phyloP scores from a whole-genome alignment of 2,329 filamentous ascomycete genomes.

The Cytospora schulzeri region DNA sequence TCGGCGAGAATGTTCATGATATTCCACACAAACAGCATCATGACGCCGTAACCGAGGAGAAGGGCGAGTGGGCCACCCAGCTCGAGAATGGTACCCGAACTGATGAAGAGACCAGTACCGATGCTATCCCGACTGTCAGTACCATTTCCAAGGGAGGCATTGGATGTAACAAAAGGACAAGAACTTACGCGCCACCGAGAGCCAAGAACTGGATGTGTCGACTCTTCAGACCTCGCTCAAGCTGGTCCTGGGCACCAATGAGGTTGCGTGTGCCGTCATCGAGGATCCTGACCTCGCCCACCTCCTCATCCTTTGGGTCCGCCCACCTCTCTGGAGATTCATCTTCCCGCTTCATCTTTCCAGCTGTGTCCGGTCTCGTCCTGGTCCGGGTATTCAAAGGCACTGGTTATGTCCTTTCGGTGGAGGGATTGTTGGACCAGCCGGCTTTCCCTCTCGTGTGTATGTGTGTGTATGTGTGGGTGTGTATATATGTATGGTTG shows the following conservation, averaged over 20 bases:
- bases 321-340: constrained; percentile 7
- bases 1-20: constrained; percentile 73
- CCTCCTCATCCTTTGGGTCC: constrained; percentile 22
- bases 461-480: background rate
- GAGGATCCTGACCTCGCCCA: constrained; percentile 19
- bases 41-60: constrained; percentile 65
- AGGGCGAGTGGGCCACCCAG: constrained; percentile 66
- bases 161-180: background rate
- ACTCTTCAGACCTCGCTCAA: constrained; percentile 28
- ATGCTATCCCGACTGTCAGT: constrained; percentile 55
- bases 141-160: background rate
- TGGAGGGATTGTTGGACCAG: background rate
- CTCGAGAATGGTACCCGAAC: constrained; percentile 63
- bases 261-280: constrained; percentile 22
- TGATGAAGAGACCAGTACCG: constrained; percentile 73
- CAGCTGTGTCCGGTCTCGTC: background rate
- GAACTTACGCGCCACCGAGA: constrained; percentile 26
- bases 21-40: constrained; percentile 73
- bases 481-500: background rate
- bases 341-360: constrained; percentile 21
- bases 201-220: constrained; percentile 28
- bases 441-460: background rate
- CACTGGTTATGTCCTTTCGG: background rate
- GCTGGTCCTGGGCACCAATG: constrained; percentile 25
- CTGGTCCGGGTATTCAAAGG: background rate